phyloP scores from a whole-genome alignment of 257 asterid genomes.

The Leptodermis oblonga region DNA sequence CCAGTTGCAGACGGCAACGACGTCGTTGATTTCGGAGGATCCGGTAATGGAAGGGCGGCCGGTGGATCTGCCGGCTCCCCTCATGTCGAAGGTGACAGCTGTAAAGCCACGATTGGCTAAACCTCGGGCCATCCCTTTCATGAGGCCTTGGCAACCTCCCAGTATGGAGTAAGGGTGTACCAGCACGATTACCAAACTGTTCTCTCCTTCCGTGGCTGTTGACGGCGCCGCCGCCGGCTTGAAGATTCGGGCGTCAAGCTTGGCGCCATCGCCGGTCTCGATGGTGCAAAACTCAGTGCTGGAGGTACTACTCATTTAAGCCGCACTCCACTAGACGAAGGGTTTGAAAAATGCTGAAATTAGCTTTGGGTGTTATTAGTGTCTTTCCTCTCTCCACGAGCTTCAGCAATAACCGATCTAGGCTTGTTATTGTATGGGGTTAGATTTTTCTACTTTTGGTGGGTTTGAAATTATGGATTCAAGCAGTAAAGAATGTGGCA shows the following conservation, averaged over 20 bases:
- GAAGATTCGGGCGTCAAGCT: conserved; percentile 59
- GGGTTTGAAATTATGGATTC: no score
- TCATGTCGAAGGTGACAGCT: conserved; percentile 69
- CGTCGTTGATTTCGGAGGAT: conserved; percentile 66
- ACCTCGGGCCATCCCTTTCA: conserved; percentile 70
- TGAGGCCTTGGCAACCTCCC: conserved; percentile 78
- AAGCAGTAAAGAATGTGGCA: no score
- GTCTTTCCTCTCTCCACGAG: no score
- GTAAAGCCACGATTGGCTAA: conserved; percentile 53
- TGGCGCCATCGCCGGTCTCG: conserved; percentile 40
- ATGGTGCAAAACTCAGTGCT: conserved; percentile 42
- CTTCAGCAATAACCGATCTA: no score
- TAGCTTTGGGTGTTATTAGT: background rate
- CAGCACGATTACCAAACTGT: conserved; percentile 37
- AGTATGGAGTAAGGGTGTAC: conserved; percentile 77
- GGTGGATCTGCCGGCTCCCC: conserved; percentile 83
- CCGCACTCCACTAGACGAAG: background rate
- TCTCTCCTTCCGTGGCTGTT: conserved; percentile 16
- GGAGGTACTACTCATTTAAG: conserved; percentile 9
- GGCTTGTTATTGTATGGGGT: background rate
- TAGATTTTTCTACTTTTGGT: background rate
- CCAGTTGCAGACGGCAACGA: conserved; percentile 72
- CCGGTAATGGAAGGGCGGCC: conserved; percentile 81
- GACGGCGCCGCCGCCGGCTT: conserved; percentile 8
- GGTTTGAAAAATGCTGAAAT: background rate